These are phyloP conservation scores for Annulohypoxylon truncatum DNA, from an alignment of 2,329 filamentous ascomycete species.

Conservation along the genomic window DNA sequence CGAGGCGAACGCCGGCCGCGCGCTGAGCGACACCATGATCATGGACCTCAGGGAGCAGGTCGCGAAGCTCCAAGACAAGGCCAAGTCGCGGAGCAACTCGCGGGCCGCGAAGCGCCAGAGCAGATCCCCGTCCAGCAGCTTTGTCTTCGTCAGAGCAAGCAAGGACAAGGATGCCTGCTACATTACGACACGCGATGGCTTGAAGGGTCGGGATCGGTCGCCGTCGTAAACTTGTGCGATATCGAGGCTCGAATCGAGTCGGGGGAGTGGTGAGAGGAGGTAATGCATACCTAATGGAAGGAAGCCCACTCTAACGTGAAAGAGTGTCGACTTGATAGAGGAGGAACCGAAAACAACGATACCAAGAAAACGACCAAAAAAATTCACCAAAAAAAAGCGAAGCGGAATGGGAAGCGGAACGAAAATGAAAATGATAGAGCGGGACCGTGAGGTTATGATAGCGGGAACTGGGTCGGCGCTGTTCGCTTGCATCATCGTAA, in stretches of 20 bases:
- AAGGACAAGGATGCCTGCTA: slow-evolving; percentile 40
- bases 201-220: slow-evolving; percentile 41
- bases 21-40: slow-evolving; percentile 29
- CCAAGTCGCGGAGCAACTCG: slow-evolving; percentile 46
- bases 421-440: slow-evolving; percentile 10
- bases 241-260: background rate
- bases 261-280: background rate
- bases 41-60: slow-evolving; percentile 37
- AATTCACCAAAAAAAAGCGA: background rate
- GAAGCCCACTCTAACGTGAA: background rate
- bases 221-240: slow-evolving; percentile 17
- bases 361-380: background rate
- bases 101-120: slow-evolving; percentile 45
- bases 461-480: slow-evolving; percentile 3
- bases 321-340: slow-evolving; percentile 1
- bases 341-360: slow-evolving; percentile 4
- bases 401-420: background rate
- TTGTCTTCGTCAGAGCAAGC: slow-evolving; percentile 47
- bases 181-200: slow-evolving; percentile 47
- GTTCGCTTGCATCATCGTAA: background rate
- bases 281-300: background rate
- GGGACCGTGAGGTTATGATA: background rate
- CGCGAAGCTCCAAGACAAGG: slow-evolving; percentile 25
- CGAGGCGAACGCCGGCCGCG: slow-evolving; percentile 15
- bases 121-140: slow-evolving; percentile 43